These are phyloP conservation scores for Choanephora cucurbitarum DNA, from an alignment of 371 early-diverging fungal genomes.

Conservation along the genomic window DNA sequence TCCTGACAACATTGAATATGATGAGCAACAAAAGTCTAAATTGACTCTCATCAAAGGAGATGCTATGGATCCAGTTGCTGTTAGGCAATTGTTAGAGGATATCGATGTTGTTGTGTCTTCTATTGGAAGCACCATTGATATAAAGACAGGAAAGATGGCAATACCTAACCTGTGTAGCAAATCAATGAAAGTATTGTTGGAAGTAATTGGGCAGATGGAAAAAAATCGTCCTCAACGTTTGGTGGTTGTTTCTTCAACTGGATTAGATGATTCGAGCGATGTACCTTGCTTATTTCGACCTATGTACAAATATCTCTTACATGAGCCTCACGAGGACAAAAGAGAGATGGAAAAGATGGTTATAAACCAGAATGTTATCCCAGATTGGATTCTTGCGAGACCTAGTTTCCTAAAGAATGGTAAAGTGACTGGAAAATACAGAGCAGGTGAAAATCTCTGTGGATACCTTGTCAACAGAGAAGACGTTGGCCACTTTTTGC, in stretches of 20 bases:
- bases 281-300: conserved; percentile 42
- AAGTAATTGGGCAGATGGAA: conserved; percentile 11
- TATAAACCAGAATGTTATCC: conserved; percentile 2
- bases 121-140: conserved; percentile 22
- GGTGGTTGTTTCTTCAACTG: conserved; percentile 45
- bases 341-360: conserved; percentile 30
- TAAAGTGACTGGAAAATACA: conserved; percentile 26
- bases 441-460: conserved; percentile 17
- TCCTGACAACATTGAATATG: conserved; percentile 36
- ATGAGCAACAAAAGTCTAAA: conserved; percentile 33
- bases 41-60: conserved; percentile 41
- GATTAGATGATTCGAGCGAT: conserved; percentile 32
- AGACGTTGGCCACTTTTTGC: conserved; percentile 46
- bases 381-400: conserved; percentile 38
- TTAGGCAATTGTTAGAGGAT: conserved; percentile 16
- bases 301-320: conserved; percentile 28
- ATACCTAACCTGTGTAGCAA: conserved; percentile 16
- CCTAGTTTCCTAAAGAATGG: conserved; percentile 44
- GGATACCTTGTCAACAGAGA: conserved; percentile 43
- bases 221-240: conserved; percentile 31
- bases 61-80: conserved; percentile 23
- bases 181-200: conserved; percentile 18
- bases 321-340: conserved; percentile 43
- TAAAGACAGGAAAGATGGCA: conserved; percentile 9
- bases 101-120: conserved; percentile 22